Evolutionary conservation across 78 protist species (phyloP), one percentile per base, ranked within the genome.

Genomic region (Dictyostelium purpureum): DNA sequence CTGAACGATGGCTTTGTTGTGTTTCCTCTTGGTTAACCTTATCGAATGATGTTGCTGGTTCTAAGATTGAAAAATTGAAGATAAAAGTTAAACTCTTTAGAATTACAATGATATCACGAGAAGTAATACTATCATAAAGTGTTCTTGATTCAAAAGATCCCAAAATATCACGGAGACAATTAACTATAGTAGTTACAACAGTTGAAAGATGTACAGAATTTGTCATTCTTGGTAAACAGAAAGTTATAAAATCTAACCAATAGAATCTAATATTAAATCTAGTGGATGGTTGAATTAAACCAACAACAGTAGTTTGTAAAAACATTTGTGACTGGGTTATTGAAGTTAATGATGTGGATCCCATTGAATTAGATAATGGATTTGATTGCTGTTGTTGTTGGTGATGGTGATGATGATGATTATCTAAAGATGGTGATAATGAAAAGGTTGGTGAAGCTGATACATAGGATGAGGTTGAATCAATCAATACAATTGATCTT

Each of bases 221-320:
- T 24, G 75, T 52, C 94, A 88, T 88, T 71, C 88, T 71, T 10
- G 94, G 94, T 14, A 88, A 40, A 79, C 88, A 79, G 31, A 79
- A 88, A 4, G 82, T 88, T 1, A 88, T 88, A 63, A 88, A 88
- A 59, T 88, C 94, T 11, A 88, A 33, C 94, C 94, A 88, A 76
- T 88, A 88, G 75, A 88, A 88, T 11, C 94, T 4, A 43, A 88
- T 88, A 31, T 88, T 88, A 33, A 88, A 88, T 24, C 80, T 49
- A 11, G 94, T 51, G 1, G 88, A 79, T 26, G 94, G 85, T 63
- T 88, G 94, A 43, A 76, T 79, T n/a, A 88, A 45, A 7, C 94
- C 94, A 1, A 88, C 87, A 28, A 88, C 80, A 21, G 88, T 79
- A n/a, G 94, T 88, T 28, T 88, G 94, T 10, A 88, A 42, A 69